These are phyloP conservation scores for Rhizopogon rudus DNA, from an alignment of 768 basidiomycete species.

Conservation along the genomic window DNA sequence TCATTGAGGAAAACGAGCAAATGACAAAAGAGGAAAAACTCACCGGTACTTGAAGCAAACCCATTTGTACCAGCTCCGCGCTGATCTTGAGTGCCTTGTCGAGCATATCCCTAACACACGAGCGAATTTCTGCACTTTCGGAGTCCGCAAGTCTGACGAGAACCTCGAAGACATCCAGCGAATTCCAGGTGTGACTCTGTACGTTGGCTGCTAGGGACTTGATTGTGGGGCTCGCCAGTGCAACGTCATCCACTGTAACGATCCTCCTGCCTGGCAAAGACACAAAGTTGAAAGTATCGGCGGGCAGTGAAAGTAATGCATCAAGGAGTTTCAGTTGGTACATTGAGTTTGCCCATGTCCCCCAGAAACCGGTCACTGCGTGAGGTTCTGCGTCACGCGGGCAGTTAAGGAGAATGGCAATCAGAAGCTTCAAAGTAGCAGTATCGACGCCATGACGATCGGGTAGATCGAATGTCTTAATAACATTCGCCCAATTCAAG, in stretches of 20 bases:
- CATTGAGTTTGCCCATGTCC: conserved; percentile 76
- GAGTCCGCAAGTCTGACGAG: conserved; percentile 76
- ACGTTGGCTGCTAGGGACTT: conserved; percentile 87
- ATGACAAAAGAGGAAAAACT: conserved; percentile 26
- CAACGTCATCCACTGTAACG: conserved; percentile 86
- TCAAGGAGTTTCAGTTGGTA: conserved; percentile 87
- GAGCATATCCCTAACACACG: conserved; percentile 82
- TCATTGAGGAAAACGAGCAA: conserved; percentile 1
- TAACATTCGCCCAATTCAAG: conserved; percentile 77
- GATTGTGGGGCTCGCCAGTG: conserved; percentile 84
- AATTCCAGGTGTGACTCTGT: conserved; percentile 94
- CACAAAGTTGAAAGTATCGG: conserved; percentile 91
- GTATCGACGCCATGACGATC: conserved; percentile 86
- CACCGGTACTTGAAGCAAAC: conserved; percentile 85
- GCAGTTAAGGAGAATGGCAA: conserved; percentile 80
- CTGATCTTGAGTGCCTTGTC: conserved; percentile 93
- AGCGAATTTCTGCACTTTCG: conserved; percentile 65
- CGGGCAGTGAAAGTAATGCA: conserved; percentile 81
- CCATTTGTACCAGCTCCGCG: conserved; percentile 92
- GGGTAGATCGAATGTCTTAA: conserved; percentile 82
- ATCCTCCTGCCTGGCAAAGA: conserved; percentile 78
- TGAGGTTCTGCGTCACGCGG: conserved; percentile 73
- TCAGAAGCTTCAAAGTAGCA: conserved; percentile 82
- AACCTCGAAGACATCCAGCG: conserved; percentile 83
- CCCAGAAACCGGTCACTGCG: conserved; percentile 84